Conservation (phyloP, 2,329 filamentous ascomycete species). For the Monosporascus sp. region DNA sequence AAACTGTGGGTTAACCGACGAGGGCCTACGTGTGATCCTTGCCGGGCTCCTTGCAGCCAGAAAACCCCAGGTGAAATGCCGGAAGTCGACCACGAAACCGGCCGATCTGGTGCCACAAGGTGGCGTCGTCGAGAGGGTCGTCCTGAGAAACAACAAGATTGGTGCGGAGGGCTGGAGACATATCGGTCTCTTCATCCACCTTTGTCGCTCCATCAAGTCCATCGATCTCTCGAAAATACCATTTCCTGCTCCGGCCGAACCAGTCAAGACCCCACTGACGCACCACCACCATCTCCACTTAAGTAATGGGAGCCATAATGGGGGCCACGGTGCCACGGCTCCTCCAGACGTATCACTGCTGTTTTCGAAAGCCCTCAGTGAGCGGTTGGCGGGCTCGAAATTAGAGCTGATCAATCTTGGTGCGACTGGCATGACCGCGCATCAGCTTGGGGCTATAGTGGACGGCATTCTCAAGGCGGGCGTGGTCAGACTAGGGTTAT, state of each 20-base stretch:
- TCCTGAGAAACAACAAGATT: conserved; percentile 89
- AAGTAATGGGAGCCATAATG: conserved; percentile 11
- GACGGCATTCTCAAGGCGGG: conserved; percentile 77
- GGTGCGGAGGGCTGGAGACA: conserved; percentile 87
- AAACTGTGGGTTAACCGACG: conserved; percentile 81
- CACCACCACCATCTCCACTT: conserved; percentile 14
- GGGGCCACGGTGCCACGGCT: conserved; percentile 25
- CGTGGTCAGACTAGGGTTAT: conserved; percentile 73
- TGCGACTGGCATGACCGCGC: conserved; percentile 67
- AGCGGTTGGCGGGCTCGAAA: conserved; percentile 68
- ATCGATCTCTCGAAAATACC: conserved; percentile 82
- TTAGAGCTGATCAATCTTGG: conserved; percentile 81
- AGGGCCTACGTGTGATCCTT: conserved; percentile 79
- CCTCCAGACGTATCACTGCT: conserved; percentile 56
- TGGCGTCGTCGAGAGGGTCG: conserved; percentile 80
- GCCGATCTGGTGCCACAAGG: conserved; percentile 45
- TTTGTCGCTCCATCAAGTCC: conserved; percentile 79
- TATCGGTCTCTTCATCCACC: conserved; percentile 82
- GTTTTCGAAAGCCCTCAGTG: conserved; percentile 69
- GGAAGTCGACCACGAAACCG: conserved; percentile 35
- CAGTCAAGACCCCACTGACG: conserved; percentile 15
- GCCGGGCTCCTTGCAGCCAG: conserved; percentile 81
- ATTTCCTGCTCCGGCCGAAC: conserved; percentile 51
- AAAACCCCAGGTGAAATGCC: conserved; percentile 52
- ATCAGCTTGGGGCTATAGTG: conserved; percentile 71